Evolutionary conservation across 169 alveolate genomes (phyloP), one percentile per base, ranked within the genome.

Genomic region (Plasmodium sp.): DNA sequence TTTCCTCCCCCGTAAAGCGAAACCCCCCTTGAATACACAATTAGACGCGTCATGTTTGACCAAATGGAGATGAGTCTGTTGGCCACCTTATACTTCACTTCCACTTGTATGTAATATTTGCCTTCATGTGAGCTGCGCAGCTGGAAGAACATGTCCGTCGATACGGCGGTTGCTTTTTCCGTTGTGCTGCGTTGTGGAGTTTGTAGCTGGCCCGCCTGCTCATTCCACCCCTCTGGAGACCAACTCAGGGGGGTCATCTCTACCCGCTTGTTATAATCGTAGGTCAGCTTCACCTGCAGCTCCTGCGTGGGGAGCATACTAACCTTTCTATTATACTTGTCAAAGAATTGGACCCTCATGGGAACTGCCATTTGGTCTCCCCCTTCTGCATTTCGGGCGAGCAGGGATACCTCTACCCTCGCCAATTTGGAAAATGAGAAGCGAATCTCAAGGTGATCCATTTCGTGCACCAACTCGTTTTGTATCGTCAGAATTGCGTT

Each of bases 51-150:
- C 75, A 79, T 80, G 67, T 88, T 88, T 5, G 94, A 88, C 36
- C 79, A 10, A 58, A 88, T 45, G 16, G 83, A 67, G 10, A 79
- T 79, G 33, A 80, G 82, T 43, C 14, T 79, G 43, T 85, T 85
- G 81, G 39, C 12, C 45, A 84, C 10, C 22, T 31, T 84, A 27
- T 88, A 88, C n/a, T n/a, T 80, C 31, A 80, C 83, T 88, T 88
- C 94, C 5, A 88, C 34, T 62, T 88, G 94, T 88, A 88, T 79
- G 72, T 79, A 88, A 6, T 88, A 88, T 41, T 79, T 88, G 62
- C 90, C 90, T 48, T 77, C 39, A n/a, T 43, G 22, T 16, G 36
- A 31, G 4, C 82, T 72, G 41, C 82, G 18, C 2, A 88, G n/a
- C 31, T 88, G 33, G 73, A 79, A 88, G 45, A 88, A 88, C 22